Evolutionary conservation across 2,329 filamentous ascomycete species (phyloP).

Genomic region (Sporothrix sp.): DNA sequence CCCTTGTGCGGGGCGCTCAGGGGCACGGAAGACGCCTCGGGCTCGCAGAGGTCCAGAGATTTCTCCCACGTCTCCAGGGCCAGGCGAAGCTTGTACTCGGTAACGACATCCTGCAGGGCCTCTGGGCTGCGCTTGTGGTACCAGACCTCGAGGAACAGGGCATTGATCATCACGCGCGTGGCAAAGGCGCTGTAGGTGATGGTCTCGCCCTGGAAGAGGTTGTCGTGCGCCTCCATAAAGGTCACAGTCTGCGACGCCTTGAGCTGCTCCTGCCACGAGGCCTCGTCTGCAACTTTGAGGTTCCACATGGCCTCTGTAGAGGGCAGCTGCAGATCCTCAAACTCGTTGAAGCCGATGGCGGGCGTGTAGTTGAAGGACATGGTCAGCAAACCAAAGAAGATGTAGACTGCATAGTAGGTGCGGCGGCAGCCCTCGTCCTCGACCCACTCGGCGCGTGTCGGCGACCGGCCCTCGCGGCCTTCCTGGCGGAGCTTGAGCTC

Average conservation of each 20-base stretch:
- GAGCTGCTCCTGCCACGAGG: slow-evolving; percentile 73
- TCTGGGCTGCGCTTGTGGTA: slow-evolving; percentile 98
- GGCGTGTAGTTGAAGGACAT: slow-evolving; percentile 97
- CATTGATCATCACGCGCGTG: slow-evolving; percentile 97
- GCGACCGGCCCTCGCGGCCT: slow-evolving; percentile 64
- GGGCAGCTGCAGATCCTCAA: slow-evolving; percentile 83
- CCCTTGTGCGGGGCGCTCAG: slow-evolving; percentile 92
- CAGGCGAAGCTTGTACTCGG: slow-evolving; percentile 92
- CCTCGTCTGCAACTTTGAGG: slow-evolving; percentile 65
- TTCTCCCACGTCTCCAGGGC: slow-evolving; percentile 99
- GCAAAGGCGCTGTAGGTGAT: slow-evolving; percentile 93
- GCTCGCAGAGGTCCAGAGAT: slow-evolving; percentile 86
- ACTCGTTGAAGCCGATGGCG: slow-evolving; percentile 96
- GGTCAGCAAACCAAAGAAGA: slow-evolving; percentile 93
- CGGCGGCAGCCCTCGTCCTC: slow-evolving; percentile 93
- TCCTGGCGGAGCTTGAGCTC: slow-evolving; percentile 91
- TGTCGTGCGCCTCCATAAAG: slow-evolving; percentile 89
- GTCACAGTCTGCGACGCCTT: slow-evolving; percentile 64
- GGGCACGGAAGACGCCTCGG: slow-evolving; percentile 78
- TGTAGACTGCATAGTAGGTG: slow-evolving; percentile 97
- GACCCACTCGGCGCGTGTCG: slow-evolving; percentile 83
- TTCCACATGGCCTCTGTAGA: slow-evolving; percentile 95
- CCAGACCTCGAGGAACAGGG: slow-evolving; percentile 96
- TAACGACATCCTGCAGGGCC: slow-evolving; percentile 91
- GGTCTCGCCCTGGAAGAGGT: slow-evolving; percentile 85